A percentile compares a stretch with the other conserved stretches of the same genome.
phyloP scores from a whole-genome alignment of 2,329 filamentous ascomycete genomes.

The Metarhizium rileyi region DNA sequence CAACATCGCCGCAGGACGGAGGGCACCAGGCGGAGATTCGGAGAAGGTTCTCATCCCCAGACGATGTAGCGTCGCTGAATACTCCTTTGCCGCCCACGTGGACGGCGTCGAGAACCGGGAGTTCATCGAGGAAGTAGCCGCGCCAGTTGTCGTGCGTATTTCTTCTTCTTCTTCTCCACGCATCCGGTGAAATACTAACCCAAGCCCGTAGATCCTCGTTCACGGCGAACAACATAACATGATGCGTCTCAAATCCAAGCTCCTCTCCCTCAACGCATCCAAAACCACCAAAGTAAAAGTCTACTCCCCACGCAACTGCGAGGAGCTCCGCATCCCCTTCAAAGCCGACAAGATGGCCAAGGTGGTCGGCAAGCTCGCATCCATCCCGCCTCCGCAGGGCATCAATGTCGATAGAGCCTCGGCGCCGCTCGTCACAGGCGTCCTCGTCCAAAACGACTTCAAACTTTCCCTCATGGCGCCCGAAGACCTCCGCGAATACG shows the following conservation, averaged over 20 bases:
- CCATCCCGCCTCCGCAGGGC: slow-evolving; percentile 57
- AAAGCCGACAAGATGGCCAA: slow-evolving; percentile 91
- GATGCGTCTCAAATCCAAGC: slow-evolving; percentile 91
- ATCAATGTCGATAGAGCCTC: slow-evolving; percentile 21
- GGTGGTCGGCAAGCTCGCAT: slow-evolving; percentile 87
- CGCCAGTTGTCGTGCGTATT: slow-evolving; percentile 77
- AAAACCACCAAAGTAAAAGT: slow-evolving; percentile 81
- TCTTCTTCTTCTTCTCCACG: not conserved
- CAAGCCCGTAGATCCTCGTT: slow-evolving; percentile 64
- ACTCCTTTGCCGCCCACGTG: slow-evolving; percentile 92
- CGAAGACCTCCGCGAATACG: slow-evolving; percentile 91
- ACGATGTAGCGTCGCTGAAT: slow-evolving; percentile 87
- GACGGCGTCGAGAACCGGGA: slow-evolving; percentile 92
- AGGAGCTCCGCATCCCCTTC: slow-evolving; percentile 91
- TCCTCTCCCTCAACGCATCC: slow-evolving; percentile 81
- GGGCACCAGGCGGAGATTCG: slow-evolving; percentile 55
- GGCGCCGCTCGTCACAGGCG: slow-evolving; percentile 64
- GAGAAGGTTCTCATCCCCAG: slow-evolving; percentile 88
- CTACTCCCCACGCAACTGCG: slow-evolving; percentile 87
- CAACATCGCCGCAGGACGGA: slow-evolving; percentile 52
- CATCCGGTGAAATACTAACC: slow-evolving; percentile 11
- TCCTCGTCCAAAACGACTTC: slow-evolving; percentile 95
- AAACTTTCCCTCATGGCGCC: slow-evolving; percentile 96
- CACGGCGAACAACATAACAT: slow-evolving; percentile 97
- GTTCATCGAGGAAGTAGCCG: slow-evolving; percentile 89